These are phyloP conservation scores for Glycine latifolia DNA, from an alignment of 306 rosid genomes.

Conservation along the genomic window DNA sequence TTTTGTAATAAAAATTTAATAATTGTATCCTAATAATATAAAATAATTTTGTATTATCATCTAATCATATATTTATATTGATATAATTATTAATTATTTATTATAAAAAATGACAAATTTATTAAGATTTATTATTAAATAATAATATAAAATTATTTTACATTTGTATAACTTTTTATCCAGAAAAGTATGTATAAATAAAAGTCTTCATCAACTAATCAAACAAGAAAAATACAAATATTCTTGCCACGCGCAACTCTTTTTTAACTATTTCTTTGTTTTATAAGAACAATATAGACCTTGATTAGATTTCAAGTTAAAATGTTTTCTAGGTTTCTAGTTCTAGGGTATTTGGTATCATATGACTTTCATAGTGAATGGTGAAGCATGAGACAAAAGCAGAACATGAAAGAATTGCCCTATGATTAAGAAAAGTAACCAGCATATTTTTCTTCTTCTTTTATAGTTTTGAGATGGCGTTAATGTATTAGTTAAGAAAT, in stretches of 20 bases:
- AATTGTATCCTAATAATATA: too few species aligned
- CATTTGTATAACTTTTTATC: too few species aligned
- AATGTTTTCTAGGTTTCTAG: slow-evolving; percentile 4
- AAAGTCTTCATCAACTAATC: neutral
- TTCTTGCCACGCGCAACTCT: neutral
- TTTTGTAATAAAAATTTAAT: too few species aligned
- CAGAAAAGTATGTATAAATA: neutral
- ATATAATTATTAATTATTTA: too few species aligned
- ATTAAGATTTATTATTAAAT: too few species aligned
- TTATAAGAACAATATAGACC: neutral
- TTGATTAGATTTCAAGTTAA: slow-evolving; percentile 44
- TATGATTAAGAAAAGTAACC: slow-evolving; percentile 27
- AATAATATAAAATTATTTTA: too few species aligned
- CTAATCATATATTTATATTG: too few species aligned
- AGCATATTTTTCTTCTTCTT: neutral
- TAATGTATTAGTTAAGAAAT: neutral
- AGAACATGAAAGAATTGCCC: slow-evolving; percentile 36
- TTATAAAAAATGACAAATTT: too few species aligned
- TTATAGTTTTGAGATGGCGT: neutral
- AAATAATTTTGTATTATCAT: too few species aligned
- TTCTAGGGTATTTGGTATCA: slow-evolving; percentile 6
- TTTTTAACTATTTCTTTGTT: too few species aligned
- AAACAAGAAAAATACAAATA: neutral
- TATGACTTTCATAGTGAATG: slow-evolving; percentile 31
- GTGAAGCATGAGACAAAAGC: slow-evolving; percentile 23